Percentiles rank a stretch among this genome's conserved stretches.
Evolutionary conservation across 495 filamentous ascomycete genomes (phyloP).

Genomic region (Penicillium fimorum): DNA sequence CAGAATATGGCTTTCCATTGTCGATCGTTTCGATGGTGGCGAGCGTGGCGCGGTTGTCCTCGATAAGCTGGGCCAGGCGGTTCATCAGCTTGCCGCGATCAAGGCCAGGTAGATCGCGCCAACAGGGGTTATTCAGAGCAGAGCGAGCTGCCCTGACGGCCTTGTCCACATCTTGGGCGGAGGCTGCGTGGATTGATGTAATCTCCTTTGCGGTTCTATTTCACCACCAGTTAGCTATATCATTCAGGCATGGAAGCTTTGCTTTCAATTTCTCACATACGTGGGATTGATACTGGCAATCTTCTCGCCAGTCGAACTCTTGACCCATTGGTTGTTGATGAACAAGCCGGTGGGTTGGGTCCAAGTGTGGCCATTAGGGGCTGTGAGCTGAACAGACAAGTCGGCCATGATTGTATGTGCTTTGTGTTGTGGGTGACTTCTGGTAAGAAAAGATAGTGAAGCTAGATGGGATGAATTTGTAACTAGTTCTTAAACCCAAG

Average conservation of each 20-base stretch:
- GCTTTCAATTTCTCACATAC: conserved; percentile 43
- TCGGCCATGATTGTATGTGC: conserved; percentile 20
- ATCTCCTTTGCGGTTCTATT: conserved; percentile 71
- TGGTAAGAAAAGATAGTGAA: no score
- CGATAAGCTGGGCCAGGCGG: conserved; percentile 70
- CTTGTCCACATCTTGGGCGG: conserved; percentile 71
- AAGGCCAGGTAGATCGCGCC: conserved; percentile 68
- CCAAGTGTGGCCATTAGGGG: conserved; percentile 79
- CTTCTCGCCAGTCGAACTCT: conserved; percentile 66
- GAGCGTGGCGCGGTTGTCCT: conserved; percentile 65
- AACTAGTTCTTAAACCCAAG: neutral
- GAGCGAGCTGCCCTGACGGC: conserved; percentile 80
- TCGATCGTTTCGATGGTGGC: conserved; percentile 93
- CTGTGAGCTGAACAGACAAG: conserved; percentile 28
- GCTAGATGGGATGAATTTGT: neutral
- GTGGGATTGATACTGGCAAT: conserved; percentile 80
- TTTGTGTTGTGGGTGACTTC: neutral
- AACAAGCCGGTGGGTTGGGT: conserved; percentile 78
- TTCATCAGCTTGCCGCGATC: conserved; percentile 74
- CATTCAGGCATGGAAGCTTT: neutral
- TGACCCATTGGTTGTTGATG: conserved; percentile 92
- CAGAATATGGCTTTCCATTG: conserved; percentile 83
- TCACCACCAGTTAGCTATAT: conserved; percentile 24
- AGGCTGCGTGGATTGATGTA: conserved; percentile 78
- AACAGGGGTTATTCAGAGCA: conserved; percentile 74